These are phyloP conservation scores for Populus simonii DNA, from an alignment of 345 rosid species.

Conservation along the genomic window DNA sequence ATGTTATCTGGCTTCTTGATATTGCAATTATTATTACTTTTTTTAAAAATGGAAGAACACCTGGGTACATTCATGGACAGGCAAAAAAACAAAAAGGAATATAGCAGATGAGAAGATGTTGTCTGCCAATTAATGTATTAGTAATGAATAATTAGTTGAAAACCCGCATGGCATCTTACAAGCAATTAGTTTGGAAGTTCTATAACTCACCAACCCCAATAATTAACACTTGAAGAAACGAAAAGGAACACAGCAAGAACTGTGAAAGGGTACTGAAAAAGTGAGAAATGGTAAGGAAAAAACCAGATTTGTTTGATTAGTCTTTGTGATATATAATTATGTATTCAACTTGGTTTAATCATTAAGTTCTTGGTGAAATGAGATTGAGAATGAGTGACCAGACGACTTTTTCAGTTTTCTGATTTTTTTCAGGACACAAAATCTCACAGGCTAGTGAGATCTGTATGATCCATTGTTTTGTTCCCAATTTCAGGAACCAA, in stretches of 20 bases:
- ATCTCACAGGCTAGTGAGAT: constrained; percentile 6
- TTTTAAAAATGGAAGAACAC: neutral
- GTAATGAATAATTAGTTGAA: neutral
- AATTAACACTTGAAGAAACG: neutral
- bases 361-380: constrained; percentile 1
- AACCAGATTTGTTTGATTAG: neutral
- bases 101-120: neutral
- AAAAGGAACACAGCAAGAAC: neutral
- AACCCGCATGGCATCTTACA: neutral
- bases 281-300: neutral
- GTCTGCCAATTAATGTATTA: neutral
- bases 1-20: too few species aligned
- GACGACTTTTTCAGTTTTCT: constrained; percentile 6
- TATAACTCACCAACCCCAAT: neutral
- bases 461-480: constrained; percentile 24
- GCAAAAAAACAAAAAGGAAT: neutral
- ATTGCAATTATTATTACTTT: too few species aligned
- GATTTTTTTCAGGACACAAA: constrained; percentile 10
- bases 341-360: neutral
- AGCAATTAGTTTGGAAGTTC: neutral
- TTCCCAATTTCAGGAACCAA: constrained; percentile 36
- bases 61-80: neutral
- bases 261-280: neutral
- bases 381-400: neutral
- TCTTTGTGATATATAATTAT: neutral